These are phyloP conservation scores for Xylaria bambusicola DNA, from an alignment of 495 filamentous ascomycete genomes.

Conservation along the genomic window DNA sequence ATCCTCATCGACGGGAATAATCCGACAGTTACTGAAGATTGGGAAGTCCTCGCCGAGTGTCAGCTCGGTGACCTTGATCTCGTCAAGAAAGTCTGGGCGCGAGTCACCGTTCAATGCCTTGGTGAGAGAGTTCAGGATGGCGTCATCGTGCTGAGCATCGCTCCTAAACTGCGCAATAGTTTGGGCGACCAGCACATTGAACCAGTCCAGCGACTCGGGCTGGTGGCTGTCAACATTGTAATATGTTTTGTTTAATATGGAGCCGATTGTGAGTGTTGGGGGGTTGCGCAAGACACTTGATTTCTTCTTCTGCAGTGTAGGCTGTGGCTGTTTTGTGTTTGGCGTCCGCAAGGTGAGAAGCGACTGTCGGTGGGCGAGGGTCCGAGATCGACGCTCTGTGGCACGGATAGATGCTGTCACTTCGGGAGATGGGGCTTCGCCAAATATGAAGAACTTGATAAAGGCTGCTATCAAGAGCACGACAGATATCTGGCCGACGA, in stretches of 20 bases:
- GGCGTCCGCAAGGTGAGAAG: slow-evolving; percentile 55
- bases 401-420: slow-evolving; percentile 67
- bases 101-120: slow-evolving; percentile 79
- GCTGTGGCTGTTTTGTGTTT: slow-evolving; percentile 45
- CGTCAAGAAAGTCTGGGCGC: slow-evolving; percentile 88
- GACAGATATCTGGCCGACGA: slow-evolving; percentile 90
- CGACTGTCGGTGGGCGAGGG: slow-evolving; percentile 67
- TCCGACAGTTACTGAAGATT: slow-evolving; percentile 97
- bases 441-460: slow-evolving; percentile 99
- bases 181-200: slow-evolving; percentile 96
- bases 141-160: slow-evolving; percentile 86
- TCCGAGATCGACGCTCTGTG: slow-evolving; percentile 65
- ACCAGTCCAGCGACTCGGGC: slow-evolving; percentile 99
- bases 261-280: slow-evolving; percentile 71
- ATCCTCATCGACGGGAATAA: slow-evolving; percentile 80
- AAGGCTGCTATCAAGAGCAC: slow-evolving; percentile 88
- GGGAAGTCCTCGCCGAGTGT: slow-evolving; percentile 95
- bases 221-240: slow-evolving; percentile 96
- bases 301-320: slow-evolving; percentile 68
- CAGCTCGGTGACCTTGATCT: slow-evolving; percentile 91
- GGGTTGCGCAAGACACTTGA: slow-evolving; percentile 70
- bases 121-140: slow-evolving; percentile 92
- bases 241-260: slow-evolving; percentile 94
- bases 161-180: slow-evolving; percentile 93
- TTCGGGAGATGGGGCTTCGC: slow-evolving; percentile 83